Conservation (phyloP, 2,329 filamentous ascomycete species). For the Penicillium freii region DNA sequence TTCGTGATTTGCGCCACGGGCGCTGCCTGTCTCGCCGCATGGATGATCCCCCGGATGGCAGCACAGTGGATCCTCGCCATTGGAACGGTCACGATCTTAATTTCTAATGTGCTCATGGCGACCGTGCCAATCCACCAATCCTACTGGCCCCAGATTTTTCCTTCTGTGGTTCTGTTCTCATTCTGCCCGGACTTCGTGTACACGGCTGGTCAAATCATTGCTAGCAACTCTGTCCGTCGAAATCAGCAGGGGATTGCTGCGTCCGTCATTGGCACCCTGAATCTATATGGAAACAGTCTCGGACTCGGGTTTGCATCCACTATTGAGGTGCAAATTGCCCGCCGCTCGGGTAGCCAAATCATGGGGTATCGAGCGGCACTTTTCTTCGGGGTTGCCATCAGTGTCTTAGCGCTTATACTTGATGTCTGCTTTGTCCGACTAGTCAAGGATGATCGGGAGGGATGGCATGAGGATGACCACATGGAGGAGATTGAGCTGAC, state of each 20-base stretch:
- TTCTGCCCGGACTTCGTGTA: slow-evolving; percentile 53
- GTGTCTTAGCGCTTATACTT: slow-evolving; percentile 28
- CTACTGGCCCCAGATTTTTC: slow-evolving; percentile 48
- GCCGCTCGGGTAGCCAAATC: slow-evolving; percentile 16
- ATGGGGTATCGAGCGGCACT: slow-evolving; percentile 34
- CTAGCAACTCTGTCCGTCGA: slow-evolving; percentile 51
- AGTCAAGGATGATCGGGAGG: slow-evolving; percentile 35
- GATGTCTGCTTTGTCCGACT: slow-evolving; percentile 33
- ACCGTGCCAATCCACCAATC: slow-evolving; percentile 49
- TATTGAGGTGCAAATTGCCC: slow-evolving; percentile 31
- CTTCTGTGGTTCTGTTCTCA: slow-evolving; percentile 33
- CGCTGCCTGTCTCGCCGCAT: slow-evolving; percentile 44
- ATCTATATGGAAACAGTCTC: slow-evolving; percentile 45
- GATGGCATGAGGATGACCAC: slow-evolving; percentile 28
- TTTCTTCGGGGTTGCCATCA: slow-evolving; percentile 34
- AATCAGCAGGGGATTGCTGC: slow-evolving; percentile 54
- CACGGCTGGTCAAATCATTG: slow-evolving; percentile 54
- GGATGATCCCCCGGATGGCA: slow-evolving; percentile 47
- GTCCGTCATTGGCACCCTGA: slow-evolving; percentile 49
- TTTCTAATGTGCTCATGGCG: slow-evolving; percentile 39
- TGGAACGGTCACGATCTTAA: slow-evolving; percentile 36
- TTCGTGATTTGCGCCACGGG: slow-evolving; percentile 42
- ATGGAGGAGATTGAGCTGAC: slow-evolving; percentile 15
- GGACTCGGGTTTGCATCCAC: slow-evolving; percentile 49
- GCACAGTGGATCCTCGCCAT: slow-evolving; percentile 52